Conservation (phyloP, 1,284 basidiomycete species). For the Heliocybe sulcata region DNA sequence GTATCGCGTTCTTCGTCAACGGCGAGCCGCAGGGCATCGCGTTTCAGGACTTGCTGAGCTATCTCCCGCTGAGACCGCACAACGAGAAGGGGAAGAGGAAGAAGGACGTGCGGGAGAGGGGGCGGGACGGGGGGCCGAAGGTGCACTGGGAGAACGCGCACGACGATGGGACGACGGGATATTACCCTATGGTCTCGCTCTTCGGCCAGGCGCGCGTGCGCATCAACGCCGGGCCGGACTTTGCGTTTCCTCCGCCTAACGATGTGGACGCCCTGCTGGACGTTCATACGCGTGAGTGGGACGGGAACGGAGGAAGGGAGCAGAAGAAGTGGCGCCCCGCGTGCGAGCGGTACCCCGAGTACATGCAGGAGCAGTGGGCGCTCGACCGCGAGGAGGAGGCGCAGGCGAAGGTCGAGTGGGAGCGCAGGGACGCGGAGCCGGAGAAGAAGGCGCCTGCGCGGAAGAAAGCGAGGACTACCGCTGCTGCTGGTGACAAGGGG, state of each 20-base stretch:
- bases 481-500: no score
- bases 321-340: conserved; percentile 61
- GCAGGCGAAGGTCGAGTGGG: conserved; percentile 39
- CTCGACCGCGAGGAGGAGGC: conserved; percentile 64
- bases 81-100: conserved; percentile 47
- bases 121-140: conserved; percentile 53
- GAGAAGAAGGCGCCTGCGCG: not conserved
- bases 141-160: conserved; percentile 79
- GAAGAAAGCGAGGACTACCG: not conserved
- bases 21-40: conserved; percentile 84
- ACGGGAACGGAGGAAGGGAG: conserved; percentile 8
- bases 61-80: conserved; percentile 72
- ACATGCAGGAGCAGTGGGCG: conserved; percentile 69
- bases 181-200: conserved; percentile 91
- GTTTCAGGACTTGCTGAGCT: conserved; percentile 88
- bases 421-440: not conserved
- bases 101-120: conserved; percentile 40
- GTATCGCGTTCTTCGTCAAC: conserved; percentile 89
- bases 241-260: conserved; percentile 69
- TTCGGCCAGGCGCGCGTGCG: conserved; percentile 86
- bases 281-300: conserved; percentile 17
- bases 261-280: conserved; percentile 66
- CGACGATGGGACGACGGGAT: conserved; percentile 94
- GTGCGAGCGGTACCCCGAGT: conserved; percentile 73
- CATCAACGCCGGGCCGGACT: conserved; percentile 86